Base-by-base conservation (phyloP, 805 yeast genomes). In the Spathaspora girioi region DNA sequence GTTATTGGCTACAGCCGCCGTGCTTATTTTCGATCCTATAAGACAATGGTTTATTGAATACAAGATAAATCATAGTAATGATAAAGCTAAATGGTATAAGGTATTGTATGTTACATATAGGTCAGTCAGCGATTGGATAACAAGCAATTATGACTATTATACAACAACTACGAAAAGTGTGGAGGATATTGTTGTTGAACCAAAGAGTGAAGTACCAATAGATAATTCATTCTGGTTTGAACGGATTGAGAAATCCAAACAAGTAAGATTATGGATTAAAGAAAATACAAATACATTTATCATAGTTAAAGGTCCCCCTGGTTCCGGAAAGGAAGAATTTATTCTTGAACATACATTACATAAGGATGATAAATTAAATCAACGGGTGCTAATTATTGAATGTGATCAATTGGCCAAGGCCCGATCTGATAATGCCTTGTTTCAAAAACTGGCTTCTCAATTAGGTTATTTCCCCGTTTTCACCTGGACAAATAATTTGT, bases 381-480 rank as follows among this genome's bases (percentile, higher is more conserved):
- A 61, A 15, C 84, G 86, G 54, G 79, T 86, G 3, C 73, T 91
- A 40, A 77, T 81, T 52, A 66, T 94, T 44, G 96, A 93, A 67
- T 93, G 97, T 73, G 96, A 87, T 50, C 73, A 74, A 40, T 69
- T 94, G 50, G 77, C 81, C 18, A 89, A 88, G 62, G 75, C 94
- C 2, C 74, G 97, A 59, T 82, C 84, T 32, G 97, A 91, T 56
- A 75, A 85, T 2, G 77, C 77, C 31, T 82, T 89, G 56, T 71
- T 94, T 44, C 78, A 80, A 50, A 78, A 79, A 48, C 79, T 89
- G 17, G 90, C 98, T 0, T 71, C 70, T 23, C 89, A 89, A 64
- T 62, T 91, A 23, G 99, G 99, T 0, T 94, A 94, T 67, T 89
- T 81, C 73, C 99, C 99, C 0, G 85, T 89, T 5, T 94, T 94